A percentile compares a stretch with the other conserved stretches of the same genome.
Conservation (phyloP, 768 basidiomycete genomes). For the Boletales sp. region DNA sequence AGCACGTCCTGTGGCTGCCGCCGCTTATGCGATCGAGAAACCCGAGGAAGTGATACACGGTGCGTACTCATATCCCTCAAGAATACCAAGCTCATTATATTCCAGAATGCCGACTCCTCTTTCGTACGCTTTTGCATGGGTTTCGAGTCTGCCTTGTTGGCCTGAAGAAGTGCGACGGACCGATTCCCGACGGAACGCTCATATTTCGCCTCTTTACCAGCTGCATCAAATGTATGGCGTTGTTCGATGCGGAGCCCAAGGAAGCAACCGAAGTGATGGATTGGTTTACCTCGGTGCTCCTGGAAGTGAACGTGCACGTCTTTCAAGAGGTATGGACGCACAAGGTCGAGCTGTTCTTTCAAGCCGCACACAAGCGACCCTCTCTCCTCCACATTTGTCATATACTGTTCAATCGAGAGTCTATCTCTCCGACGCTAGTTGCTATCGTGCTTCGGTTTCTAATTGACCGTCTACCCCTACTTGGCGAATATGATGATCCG, state of each 20-base stretch:
- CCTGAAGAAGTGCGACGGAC: constrained; percentile 76
- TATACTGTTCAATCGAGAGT: constrained; percentile 73
- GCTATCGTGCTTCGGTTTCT: constrained; percentile 88
- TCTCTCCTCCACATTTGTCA: constrained; percentile 83
- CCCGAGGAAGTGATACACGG: constrained; percentile 81
- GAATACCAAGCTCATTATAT: constrained; percentile 2
- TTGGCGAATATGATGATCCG: constrained; percentile 83
- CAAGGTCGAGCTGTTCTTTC: constrained; percentile 88
- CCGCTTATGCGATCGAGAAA: constrained; percentile 75
- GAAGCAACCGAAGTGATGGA: constrained; percentile 81
- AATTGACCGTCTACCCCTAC: constrained; percentile 71
- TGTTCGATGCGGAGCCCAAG: constrained; percentile 71
- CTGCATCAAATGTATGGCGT: constrained; percentile 76
- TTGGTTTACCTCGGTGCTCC: constrained; percentile 66
- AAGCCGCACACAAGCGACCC: constrained; percentile 70
- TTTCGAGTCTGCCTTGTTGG: constrained; percentile 76
- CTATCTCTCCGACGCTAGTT: constrained; percentile 75
- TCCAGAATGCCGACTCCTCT: constrained; percentile 80
- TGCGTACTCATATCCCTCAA: constrained; percentile 31
- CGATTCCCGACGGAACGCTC: constrained; percentile 79
- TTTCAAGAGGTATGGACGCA: constrained; percentile 97
- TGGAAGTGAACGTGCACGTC: constrained; percentile 84
- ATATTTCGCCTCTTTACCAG: constrained; percentile 87
- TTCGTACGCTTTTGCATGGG: constrained; percentile 85
- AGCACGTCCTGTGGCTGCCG: constrained; percentile 75